Evolutionary conservation across 768 basidiomycete genomes (phyloP).

Genomic region (Thelephora ganbajun): DNA sequence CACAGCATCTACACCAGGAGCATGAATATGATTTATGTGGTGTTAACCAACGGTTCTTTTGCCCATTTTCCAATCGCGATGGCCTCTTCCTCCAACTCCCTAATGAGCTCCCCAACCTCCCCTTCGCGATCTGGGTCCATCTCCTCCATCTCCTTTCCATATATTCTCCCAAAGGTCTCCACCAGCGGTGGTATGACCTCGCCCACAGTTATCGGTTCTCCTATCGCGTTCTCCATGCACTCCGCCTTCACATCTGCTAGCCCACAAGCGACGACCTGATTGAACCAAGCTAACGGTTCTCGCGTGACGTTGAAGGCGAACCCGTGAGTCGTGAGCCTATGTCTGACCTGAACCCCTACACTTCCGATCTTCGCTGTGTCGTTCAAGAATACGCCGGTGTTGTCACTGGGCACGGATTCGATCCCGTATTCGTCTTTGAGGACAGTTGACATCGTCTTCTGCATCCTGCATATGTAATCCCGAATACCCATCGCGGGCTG

Average conservation of each 20-base stretch:
- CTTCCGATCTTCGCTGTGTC: slow-evolving; percentile 79
- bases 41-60: not conserved
- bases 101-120: slow-evolving; percentile 13
- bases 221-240: slow-evolving; percentile 37
- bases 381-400: slow-evolving; percentile 85
- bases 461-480: slow-evolving; percentile 77
- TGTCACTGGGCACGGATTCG: slow-evolving; percentile 43
- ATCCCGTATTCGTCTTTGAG: slow-evolving; percentile 49
- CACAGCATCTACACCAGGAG: slow-evolving; percentile 46
- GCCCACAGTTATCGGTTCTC: slow-evolving; percentile 25
- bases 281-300: slow-evolving; percentile 79
- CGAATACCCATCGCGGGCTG: slow-evolving; percentile 57
- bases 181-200: slow-evolving; percentile 37
- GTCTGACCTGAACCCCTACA: slow-evolving; percentile 92
- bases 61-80: slow-evolving; percentile 7
- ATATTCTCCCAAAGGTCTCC: slow-evolving; percentile 15
- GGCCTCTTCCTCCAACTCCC: slow-evolving; percentile 12
- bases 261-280: slow-evolving; percentile 83
- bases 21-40: not conserved
- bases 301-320: slow-evolving; percentile 83
- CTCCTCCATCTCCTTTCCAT: slow-evolving; percentile 16
- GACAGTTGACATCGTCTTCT: slow-evolving; percentile 54
- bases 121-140: slow-evolving; percentile 12
- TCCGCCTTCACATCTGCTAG: slow-evolving; percentile 71
- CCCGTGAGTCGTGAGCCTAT: slow-evolving; percentile 88